These are phyloP conservation scores for Trichothecium roseum DNA, from an alignment of 2,329 filamentous ascomycete genomes.

Conservation along the genomic window DNA sequence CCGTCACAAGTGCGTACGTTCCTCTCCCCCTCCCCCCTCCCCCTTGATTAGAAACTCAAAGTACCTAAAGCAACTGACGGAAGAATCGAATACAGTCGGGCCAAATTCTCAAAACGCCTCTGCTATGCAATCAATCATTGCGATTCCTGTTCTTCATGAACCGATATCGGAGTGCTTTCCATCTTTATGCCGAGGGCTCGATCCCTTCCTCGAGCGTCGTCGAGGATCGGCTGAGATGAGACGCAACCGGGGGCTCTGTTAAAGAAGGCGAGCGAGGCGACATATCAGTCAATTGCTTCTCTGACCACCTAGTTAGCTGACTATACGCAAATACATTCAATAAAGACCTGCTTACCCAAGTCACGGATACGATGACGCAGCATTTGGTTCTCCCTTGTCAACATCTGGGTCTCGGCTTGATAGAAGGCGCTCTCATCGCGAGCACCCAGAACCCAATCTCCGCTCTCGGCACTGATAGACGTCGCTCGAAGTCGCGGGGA, in stretches of 20 bases:
- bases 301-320: conserved; percentile 16
- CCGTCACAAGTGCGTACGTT: too few relatives aligned
- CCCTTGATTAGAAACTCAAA: too few relatives aligned
- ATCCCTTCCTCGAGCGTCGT: conserved; percentile 29
- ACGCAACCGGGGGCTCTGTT: conserved; percentile 38
- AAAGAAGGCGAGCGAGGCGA: conserved; percentile 17
- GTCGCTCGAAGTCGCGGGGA: conserved; percentile 46
- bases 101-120: too few relatives aligned
- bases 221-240: conserved; percentile 35
- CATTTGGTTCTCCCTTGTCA: conserved; percentile 76
- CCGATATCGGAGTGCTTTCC: conserved; percentile 8
- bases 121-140: too few relatives aligned
- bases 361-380: conserved; percentile 64
- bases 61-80: too few relatives aligned
- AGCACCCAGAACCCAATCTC: conserved; percentile 52
- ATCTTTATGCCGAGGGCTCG: conserved; percentile 4
- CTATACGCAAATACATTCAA: not conserved
- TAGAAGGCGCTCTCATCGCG: conserved; percentile 71
- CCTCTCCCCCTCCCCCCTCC: too few relatives aligned
- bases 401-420: conserved; percentile 69
- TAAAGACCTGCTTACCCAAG: conserved; percentile 40
- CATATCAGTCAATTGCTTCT: conserved; percentile 40
- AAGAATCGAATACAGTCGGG: too few relatives aligned
- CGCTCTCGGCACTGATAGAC: conserved; percentile 48
- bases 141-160: conserved; percentile 5